Percentiles rank a stretch among this genome's conserved stretches.
Evolutionary conservation across 116 monocot species (phyloP).

Genomic region (Zostera marina): DNA sequence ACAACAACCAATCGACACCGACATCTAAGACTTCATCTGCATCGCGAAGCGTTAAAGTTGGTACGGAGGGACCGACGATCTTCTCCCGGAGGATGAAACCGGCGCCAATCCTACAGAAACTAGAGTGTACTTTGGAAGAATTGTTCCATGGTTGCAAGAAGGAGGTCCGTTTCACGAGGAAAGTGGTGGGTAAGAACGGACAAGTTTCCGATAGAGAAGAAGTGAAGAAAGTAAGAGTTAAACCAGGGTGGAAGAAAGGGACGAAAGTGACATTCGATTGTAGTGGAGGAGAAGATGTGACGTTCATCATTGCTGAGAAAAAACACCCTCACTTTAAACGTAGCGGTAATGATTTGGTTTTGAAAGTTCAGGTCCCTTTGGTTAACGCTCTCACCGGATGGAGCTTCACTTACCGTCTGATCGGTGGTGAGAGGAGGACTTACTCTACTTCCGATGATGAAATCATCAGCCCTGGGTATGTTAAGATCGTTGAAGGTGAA

Average conservation of each 20-base stretch:
- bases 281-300: slow-evolving; percentile 73
- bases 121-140: slow-evolving; percentile 97
- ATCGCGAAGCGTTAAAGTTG: neutral
- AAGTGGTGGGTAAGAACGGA: slow-evolving; percentile 45
- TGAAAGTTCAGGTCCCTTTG: slow-evolving; percentile 64
- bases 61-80: slow-evolving; percentile 1
- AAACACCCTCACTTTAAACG: slow-evolving; percentile 64
- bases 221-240: slow-evolving; percentile 49
- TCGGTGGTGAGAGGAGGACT: slow-evolving; percentile 61
- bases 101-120: slow-evolving; percentile 56
- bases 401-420: slow-evolving; percentile 43
- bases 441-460: slow-evolving; percentile 38
- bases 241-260: slow-evolving; percentile 88
- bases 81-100: slow-evolving; percentile 31
- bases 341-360: slow-evolving; percentile 55
- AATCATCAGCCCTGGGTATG: slow-evolving; percentile 64
- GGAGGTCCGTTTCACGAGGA: slow-evolving; percentile 54
- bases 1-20: slow-evolving; percentile 4
- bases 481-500: slow-evolving; percentile 62
- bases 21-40: slow-evolving; percentile 1
- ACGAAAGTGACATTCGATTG: slow-evolving; percentile 76
- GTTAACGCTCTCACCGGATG: slow-evolving; percentile 71
- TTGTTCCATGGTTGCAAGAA: slow-evolving; percentile 70
- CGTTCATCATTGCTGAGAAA: slow-evolving; percentile 55
- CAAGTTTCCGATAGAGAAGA: slow-evolving; percentile 35